These are phyloP conservation scores for Phaeosphaeriaceae sp. DNA, from an alignment of 2,329 filamentous ascomycete genomes.

Conservation along the genomic window DNA sequence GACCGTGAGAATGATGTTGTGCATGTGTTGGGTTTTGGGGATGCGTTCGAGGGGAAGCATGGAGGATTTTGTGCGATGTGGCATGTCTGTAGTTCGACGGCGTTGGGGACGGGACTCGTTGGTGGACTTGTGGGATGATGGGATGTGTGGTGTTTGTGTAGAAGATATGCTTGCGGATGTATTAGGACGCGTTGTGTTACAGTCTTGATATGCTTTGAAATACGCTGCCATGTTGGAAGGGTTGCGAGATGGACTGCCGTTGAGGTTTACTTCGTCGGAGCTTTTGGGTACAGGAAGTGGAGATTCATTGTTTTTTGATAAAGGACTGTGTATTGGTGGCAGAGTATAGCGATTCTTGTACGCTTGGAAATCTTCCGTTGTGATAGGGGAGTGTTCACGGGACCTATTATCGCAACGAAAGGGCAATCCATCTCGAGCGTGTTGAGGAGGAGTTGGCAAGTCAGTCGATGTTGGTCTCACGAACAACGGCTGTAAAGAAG, in stretches of 20 bases:
- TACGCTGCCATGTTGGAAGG: slow-evolving; percentile 7
- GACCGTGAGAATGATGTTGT: slow-evolving; percentile 23
- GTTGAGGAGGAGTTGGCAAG: too few relatives aligned
- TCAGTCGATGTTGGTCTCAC: too few relatives aligned
- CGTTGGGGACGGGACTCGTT: slow-evolving; percentile 1
- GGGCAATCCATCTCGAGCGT: background rate
- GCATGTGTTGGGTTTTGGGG: slow-evolving; percentile 35
- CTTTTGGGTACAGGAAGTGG: background rate
- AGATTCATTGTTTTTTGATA: background rate
- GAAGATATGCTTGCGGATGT: background rate
- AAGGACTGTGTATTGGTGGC: background rate
- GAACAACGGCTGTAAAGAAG: too few relatives aligned
- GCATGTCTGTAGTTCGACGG: slow-evolving; percentile 13
- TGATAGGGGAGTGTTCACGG: background rate
- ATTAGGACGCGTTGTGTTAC: background rate
- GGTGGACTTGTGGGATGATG: background rate
- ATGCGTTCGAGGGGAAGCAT: slow-evolving; percentile 49
- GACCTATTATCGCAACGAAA: background rate
- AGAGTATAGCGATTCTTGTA: background rate
- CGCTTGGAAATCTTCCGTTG: slow-evolving; percentile 3
- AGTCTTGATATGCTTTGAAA: slow-evolving; percentile 3
- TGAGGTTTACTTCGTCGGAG: background rate
- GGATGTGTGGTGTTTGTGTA: background rate
- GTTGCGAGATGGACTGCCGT: background rate
- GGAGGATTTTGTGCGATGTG: slow-evolving; percentile 43